Evolutionary conservation across 106 monocot genomes (phyloP).

Genomic region (Chionographis japonica): DNA sequence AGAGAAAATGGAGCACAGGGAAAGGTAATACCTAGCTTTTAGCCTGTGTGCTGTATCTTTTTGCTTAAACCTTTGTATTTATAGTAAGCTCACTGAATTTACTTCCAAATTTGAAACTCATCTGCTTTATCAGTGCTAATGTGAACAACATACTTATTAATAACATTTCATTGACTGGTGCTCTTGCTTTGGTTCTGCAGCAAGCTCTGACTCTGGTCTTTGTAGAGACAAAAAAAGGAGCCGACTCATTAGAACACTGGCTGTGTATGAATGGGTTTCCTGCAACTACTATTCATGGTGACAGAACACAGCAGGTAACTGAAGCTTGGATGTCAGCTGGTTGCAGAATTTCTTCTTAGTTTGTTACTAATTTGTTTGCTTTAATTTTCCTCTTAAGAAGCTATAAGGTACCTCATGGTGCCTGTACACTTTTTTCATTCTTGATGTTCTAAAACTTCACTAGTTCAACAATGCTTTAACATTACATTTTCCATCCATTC

Average conservation of each 20-base stretch:
- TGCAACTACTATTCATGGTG: constrained; percentile 85
- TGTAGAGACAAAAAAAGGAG: constrained; percentile 87
- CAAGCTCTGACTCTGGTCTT: constrained; percentile 81
- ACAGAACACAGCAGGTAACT: constrained; percentile 71
- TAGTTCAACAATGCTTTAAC: too few relatives aligned
- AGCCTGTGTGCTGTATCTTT: not conserved
- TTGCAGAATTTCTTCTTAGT: not conserved
- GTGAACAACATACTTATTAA: too few relatives aligned
- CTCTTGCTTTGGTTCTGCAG: constrained; percentile 33
- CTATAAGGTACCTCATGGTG: too few relatives aligned
- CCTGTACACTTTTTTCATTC: too few relatives aligned
- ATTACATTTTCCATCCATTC: too few relatives aligned
- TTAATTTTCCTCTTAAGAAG: too few relatives aligned
- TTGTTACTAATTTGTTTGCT: not conserved
- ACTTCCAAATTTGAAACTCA: too few relatives aligned
- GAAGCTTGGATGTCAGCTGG: not conserved
- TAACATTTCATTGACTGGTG: not conserved
- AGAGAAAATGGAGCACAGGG: constrained; percentile 74
- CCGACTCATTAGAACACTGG: constrained; percentile 81
- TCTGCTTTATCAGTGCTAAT: too few relatives aligned
- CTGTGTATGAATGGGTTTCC: constrained; percentile 68
- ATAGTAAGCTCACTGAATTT: too few relatives aligned
- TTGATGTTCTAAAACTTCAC: too few relatives aligned
- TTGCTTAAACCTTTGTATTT: too few relatives aligned
- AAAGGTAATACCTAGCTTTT: constrained; percentile 39